phyloP scores from a whole-genome alignment of 2,329 filamentous ascomycete genomes.

The Pezizomycotina sp. region DNA sequence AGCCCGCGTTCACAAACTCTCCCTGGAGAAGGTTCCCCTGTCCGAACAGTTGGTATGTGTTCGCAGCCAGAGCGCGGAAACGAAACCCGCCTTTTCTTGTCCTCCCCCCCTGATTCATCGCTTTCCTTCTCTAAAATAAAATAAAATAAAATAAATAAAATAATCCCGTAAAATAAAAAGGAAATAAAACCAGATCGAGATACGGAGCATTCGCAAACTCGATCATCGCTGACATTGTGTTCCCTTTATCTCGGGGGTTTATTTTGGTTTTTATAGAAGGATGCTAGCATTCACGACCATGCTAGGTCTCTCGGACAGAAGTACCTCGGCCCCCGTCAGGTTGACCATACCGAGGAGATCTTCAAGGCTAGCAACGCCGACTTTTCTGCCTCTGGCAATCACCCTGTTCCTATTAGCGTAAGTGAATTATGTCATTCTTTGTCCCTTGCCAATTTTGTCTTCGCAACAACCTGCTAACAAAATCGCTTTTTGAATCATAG shows the following conservation, averaged over 20 bases:
- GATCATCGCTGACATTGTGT: no score
- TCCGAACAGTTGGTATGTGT: conserved; percentile 69
- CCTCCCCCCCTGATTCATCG: background rate
- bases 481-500: conserved; percentile 5
- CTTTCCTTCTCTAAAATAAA: no score
- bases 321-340: conserved; percentile 72
- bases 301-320: conserved; percentile 77
- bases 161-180: no score
- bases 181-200: no score
- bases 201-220: no score
- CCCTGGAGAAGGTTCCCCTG: conserved; percentile 90
- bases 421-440: conserved; percentile 3
- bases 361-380: conserved; percentile 51
- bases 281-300: conserved; percentile 50
- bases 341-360: conserved; percentile 54
- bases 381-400: conserved; percentile 47
- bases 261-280: conserved; percentile 15
- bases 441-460: conserved; percentile 44
- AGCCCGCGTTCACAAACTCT: conserved; percentile 85
- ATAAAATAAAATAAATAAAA: no score
- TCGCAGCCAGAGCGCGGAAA: background rate
- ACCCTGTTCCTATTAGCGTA: conserved; percentile 65
- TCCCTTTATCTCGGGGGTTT: background rate
- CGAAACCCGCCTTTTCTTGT: conserved; percentile 1
- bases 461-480: conserved; percentile 2